These are phyloP conservation scores for Citrus reticulata DNA, from an alignment of 345 rosid genomes.

Conservation along the genomic window DNA sequence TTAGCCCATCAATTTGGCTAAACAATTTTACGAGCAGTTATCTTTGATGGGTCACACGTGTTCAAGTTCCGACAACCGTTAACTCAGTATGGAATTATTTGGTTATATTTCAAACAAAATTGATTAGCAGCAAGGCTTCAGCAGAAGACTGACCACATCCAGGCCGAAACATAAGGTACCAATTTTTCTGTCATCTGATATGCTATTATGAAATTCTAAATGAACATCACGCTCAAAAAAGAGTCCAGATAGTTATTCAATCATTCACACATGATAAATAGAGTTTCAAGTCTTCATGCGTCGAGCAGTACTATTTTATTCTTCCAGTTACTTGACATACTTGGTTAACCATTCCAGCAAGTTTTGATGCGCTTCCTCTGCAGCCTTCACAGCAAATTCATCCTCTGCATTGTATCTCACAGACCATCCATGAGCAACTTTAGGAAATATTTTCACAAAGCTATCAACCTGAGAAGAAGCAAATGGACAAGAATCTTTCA, in stretches of 20 bases:
- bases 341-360: background rate
- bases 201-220: background rate
- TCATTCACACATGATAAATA: background rate
- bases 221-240: background rate
- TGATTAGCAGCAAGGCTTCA: too few relatives aligned
- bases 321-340: background rate
- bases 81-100: too few relatives aligned
- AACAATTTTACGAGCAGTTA: too few relatives aligned
- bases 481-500: background rate
- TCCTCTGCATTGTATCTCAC: slow-evolving; percentile 52
- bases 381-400: slow-evolving; percentile 6
- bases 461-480: slow-evolving; percentile 43
- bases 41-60: too few relatives aligned
- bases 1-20: too few relatives aligned
- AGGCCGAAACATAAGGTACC: background rate
- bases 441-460: slow-evolving; percentile 70
- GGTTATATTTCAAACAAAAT: too few relatives aligned
- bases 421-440: slow-evolving; percentile 71
- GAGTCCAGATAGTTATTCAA: background rate
- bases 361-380: background rate
- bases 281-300: background rate
- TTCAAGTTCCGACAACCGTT: too few relatives aligned
- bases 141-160: too few relatives aligned
- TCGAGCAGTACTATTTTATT: background rate
- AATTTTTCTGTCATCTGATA: background rate